Percentiles rank a stretch among this genome's conserved stretches.
Evolutionary conservation across 768 basidiomycete genomes (phyloP).

Genomic region (Dentipellis sp.): DNA sequence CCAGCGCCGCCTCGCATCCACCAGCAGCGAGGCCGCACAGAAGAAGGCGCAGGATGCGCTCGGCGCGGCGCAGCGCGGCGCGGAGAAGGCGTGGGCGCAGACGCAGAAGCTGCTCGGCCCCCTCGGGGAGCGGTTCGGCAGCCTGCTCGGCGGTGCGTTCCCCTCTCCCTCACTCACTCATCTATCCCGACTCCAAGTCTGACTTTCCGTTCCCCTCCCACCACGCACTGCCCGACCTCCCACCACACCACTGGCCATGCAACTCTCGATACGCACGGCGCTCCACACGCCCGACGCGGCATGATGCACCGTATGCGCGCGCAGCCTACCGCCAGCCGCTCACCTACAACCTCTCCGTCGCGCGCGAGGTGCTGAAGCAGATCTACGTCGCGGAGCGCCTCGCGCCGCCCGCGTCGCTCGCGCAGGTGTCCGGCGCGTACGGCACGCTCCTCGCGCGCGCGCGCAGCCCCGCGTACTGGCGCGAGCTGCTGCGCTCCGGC

Average conservation of each 20-base stretch:
- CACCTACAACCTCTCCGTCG: conserved; percentile 69
- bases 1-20: conserved; percentile 3
- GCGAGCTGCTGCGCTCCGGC: conserved; percentile 48
- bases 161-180: not conserved
- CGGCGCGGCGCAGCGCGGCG: conserved; percentile 45
- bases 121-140: conserved; percentile 44
- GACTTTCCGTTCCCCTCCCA: no score
- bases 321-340: conserved; percentile 71
- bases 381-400: conserved; percentile 46
- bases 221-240: no score
- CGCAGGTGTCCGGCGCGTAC: conserved; percentile 50
- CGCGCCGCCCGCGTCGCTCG: conserved; percentile 54
- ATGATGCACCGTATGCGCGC: not conserved
- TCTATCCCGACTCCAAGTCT: no score
- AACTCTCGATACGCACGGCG: no score
- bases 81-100: conserved; percentile 42
- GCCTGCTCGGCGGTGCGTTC: conserved; percentile 45
- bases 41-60: conserved; percentile 68
- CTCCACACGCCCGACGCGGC: conserved; percentile 1
- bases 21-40: conserved; percentile 36
- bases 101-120: conserved; percentile 40
- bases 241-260: no score
- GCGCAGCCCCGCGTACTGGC: conserved; percentile 49
- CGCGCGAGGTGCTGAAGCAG: conserved; percentile 57
- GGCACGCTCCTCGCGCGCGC: conserved; percentile 55